Evolutionary conservation across 2,329 filamentous ascomycete genomes (phyloP).

Genomic region (Cytospora piceae): DNA sequence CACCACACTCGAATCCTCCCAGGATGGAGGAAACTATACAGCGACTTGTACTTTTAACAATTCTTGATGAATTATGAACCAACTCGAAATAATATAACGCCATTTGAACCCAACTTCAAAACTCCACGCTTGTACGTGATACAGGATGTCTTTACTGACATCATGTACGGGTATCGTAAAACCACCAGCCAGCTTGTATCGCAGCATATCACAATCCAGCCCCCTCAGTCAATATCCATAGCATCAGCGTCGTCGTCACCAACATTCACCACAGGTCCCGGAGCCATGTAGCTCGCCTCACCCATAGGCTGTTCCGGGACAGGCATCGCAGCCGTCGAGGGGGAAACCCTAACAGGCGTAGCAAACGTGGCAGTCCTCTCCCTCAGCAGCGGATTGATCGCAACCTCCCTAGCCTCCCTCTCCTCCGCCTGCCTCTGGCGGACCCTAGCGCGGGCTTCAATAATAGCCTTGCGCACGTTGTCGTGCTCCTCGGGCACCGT

Average conservation of each 20-base stretch:
- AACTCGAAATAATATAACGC: not conserved
- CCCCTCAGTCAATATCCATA: conserved; percentile 66
- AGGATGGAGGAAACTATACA: conserved; percentile 22
- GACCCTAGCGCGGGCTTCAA: conserved; percentile 74
- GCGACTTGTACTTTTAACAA: conserved; percentile 19
- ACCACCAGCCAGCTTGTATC: not conserved
- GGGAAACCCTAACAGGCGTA: conserved; percentile 20
- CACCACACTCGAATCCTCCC: conserved; percentile 18
- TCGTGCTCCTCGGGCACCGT: conserved; percentile 75
- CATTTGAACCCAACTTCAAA: not conserved
- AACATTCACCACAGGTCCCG: too few relatives aligned
- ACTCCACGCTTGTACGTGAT: conserved; percentile 18
- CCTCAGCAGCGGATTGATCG: conserved; percentile 10
- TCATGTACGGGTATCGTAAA: conserved; percentile 32
- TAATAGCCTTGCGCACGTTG: conserved; percentile 79
- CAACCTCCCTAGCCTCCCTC: conserved; percentile 34
- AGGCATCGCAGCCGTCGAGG: not conserved
- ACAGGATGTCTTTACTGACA: not conserved
- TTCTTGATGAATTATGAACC: conserved; percentile 14
- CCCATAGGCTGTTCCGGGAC: not conserved
- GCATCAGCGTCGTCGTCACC: conserved; percentile 58
- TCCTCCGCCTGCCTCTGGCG: conserved; percentile 60
- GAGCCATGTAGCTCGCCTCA: conserved; percentile 3
- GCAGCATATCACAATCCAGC: not conserved
- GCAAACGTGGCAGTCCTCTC: conserved; percentile 17